These are phyloP conservation scores for Colletotrichum camelliae DNA, from an alignment of 2,329 filamentous ascomycete species.

Conservation along the genomic window DNA sequence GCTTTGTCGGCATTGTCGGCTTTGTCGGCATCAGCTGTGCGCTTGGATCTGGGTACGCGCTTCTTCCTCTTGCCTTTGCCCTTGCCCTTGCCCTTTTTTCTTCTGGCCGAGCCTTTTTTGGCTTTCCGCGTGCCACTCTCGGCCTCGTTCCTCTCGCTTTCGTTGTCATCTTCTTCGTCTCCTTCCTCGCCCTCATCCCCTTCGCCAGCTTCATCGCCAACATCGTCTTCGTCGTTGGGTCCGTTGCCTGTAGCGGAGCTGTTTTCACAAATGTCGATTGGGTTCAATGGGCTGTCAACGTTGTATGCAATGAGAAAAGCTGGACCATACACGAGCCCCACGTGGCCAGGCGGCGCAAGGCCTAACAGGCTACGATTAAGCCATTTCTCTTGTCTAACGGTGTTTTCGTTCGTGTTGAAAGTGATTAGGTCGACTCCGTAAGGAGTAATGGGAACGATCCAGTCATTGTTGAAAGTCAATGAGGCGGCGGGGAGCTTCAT, in stretches of 20 bases:
- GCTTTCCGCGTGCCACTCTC: not conserved
- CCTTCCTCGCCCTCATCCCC: not conserved
- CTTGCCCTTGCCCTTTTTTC: accelerated
- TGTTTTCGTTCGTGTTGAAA: not conserved
- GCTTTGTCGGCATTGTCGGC: not conserved
- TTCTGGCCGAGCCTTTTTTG: not conserved
- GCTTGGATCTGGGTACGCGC: not conserved
- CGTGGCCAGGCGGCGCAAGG: not conserved
- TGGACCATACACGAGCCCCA: not conserved
- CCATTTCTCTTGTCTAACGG: not conserved
- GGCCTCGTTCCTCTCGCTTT: accelerated
- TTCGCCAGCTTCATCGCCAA: accelerated
- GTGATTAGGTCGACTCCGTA: not conserved
- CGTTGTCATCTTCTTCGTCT: not conserved
- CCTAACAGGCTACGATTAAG: not conserved
- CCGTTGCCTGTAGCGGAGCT: not conserved
- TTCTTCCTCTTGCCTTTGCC: not conserved
- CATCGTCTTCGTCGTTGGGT: accelerated
- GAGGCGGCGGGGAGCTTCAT: not conserved
- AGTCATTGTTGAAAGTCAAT: not conserved
- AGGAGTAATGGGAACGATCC: accelerated
- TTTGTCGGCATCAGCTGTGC: accelerated
- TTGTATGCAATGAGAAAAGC: not conserved
- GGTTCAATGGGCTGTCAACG: not conserved
- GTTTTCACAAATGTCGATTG: accelerated